Percentiles rank a stretch among this genome's conserved stretches.
phyloP scores from a whole-genome alignment of 2,329 filamentous ascomycete genomes.

The Coniochaeta hoffmannii region DNA sequence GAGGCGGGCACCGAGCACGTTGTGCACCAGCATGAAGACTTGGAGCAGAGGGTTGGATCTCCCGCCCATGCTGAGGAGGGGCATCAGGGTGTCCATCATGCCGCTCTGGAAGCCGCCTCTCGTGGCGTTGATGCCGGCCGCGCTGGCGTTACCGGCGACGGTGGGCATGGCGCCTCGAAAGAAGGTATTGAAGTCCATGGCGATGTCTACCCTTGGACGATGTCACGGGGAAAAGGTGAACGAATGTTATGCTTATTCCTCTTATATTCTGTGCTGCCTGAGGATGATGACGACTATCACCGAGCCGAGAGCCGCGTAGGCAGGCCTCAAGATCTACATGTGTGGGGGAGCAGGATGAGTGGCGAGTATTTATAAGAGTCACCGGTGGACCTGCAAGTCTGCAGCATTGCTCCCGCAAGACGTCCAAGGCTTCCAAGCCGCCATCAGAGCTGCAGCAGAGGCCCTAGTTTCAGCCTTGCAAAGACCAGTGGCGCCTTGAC shows the following conservation, averaged over 20 bases:
- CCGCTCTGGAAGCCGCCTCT: constrained; percentile 12
- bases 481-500: neutral
- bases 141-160: constrained; percentile 13
- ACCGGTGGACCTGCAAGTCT: neutral
- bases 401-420: neutral
- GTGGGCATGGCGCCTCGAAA: constrained; percentile 15
- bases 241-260: neutral
- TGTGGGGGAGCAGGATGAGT: neutral
- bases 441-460: neutral
- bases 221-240: neutral
- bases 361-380: neutral
- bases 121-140: constrained; percentile 9
- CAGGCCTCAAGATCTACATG: neutral
- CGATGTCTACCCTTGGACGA: neutral
- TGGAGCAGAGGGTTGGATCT: constrained; percentile 32
- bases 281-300: neutral
- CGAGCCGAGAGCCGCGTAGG: neutral
- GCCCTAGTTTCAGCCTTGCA: neutral
- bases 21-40: constrained; percentile 36
- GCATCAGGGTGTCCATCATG: constrained; percentile 36
- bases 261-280: neutral
- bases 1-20: constrained; percentile 33
- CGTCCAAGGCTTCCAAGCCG: neutral
- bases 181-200: constrained; percentile 18
- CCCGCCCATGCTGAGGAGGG: constrained; percentile 29